phyloP scores from a whole-genome alignment of 345 rosid species.

The Rhodamnia rubescens region DNA sequence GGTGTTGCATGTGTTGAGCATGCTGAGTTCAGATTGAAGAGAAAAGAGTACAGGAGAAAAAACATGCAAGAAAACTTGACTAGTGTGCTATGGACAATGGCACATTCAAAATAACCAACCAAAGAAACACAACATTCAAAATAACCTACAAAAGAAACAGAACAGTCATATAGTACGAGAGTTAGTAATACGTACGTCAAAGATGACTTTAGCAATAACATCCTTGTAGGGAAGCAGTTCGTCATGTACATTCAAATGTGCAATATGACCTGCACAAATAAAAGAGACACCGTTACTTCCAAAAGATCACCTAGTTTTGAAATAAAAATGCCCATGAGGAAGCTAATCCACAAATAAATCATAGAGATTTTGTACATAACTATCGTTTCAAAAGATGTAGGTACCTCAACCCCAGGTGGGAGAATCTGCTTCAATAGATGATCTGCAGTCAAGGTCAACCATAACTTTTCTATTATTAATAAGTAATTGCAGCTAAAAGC shows the following conservation, averaged over 20 bases:
- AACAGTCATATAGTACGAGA: neutral
- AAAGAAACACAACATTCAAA: neutral
- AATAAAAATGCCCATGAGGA: neutral
- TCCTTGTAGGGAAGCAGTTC: slow-evolving; percentile 77
- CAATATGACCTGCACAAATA: slow-evolving; percentile 72
- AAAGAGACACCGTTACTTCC: neutral
- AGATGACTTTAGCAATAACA: slow-evolving; percentile 83
- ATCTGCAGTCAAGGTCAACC: slow-evolving; percentile 32
- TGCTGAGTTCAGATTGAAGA: neutral
- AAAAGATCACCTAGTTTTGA: neutral
- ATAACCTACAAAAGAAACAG: neutral
- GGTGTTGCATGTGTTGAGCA: neutral
- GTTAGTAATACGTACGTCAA: slow-evolving; percentile 45
- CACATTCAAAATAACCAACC: neutral
- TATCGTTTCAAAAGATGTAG: slow-evolving; percentile 93
- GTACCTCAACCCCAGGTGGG: slow-evolving; percentile 82
- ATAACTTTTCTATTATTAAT: neutral
- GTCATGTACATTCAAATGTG: slow-evolving; percentile 86
- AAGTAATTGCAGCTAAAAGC: neutral
- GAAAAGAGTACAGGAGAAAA: neutral
- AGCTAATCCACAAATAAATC: neutral
- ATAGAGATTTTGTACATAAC: slow-evolving; percentile 42
- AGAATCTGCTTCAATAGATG: slow-evolving; percentile 79
- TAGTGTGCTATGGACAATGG: neutral
- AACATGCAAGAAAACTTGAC: neutral